phyloP scores from a whole-genome alignment of 2,329 filamentous ascomycete genomes.

The Fusarium sp. region DNA sequence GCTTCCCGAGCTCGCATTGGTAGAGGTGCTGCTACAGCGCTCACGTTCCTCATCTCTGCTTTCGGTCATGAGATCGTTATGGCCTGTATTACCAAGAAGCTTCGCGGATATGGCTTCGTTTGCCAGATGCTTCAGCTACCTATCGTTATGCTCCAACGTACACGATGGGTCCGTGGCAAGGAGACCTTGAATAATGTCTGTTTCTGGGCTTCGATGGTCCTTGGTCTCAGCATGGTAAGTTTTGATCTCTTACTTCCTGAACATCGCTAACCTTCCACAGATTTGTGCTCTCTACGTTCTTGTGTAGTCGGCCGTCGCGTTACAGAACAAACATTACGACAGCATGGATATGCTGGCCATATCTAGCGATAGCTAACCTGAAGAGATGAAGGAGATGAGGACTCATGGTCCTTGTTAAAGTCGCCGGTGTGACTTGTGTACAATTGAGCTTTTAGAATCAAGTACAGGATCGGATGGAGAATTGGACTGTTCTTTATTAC shows the following conservation, averaged over 20 bases:
- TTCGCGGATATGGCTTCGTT: conserved; percentile 91
- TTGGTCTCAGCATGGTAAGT: conserved; percentile 82
- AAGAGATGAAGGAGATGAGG: not conserved
- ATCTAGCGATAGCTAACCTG: not conserved
- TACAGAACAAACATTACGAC: not conserved
- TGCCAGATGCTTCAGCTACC: conserved; percentile 98
- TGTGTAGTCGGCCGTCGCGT: conserved; percentile 48
- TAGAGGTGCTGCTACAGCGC: conserved; percentile 79
- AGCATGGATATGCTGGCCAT: conserved; percentile 13
- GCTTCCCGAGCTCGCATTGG: conserved; percentile 83
- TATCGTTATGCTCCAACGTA: conserved; percentile 91
- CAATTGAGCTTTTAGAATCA: not conserved
- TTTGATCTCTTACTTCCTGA: not conserved
- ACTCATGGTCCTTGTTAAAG: too few relatives aligned
- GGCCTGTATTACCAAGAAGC: conserved; percentile 97
- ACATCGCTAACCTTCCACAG: conserved; percentile 47
- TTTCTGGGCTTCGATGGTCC: conserved; percentile 93
- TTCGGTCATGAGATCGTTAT: conserved; percentile 95
- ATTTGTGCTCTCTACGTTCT: conserved; percentile 67
- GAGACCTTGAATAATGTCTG: conserved; percentile 87
- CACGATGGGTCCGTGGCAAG: conserved; percentile 77
- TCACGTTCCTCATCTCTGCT: conserved; percentile 92
- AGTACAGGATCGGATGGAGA: not conserved
- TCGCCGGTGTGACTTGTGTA: not conserved
- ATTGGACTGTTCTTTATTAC: not conserved